phyloP scores from a whole-genome alignment of 73 alveolate genomes.

The Tetrahymena malaccensis region DNA sequence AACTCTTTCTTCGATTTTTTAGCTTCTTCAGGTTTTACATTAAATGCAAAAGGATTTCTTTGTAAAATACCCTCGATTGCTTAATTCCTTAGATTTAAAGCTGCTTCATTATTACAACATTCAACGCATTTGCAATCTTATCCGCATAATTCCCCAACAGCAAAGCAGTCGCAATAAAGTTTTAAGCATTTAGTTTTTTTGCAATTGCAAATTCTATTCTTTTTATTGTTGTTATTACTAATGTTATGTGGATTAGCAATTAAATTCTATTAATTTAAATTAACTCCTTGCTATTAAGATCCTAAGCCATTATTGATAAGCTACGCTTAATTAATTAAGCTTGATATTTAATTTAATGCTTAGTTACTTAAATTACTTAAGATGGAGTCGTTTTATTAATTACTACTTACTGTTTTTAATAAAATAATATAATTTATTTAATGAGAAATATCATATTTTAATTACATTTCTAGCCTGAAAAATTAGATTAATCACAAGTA shows the following conservation, averaged over 20 bases:
- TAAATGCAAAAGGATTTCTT: constrained; percentile 51
- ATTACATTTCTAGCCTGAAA: background rate
- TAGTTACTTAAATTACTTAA: background rate
- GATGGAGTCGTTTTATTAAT: background rate
- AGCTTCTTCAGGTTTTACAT: constrained; percentile 1
- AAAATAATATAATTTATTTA: no score
- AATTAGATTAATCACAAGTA: background rate
- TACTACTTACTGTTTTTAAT: background rate
- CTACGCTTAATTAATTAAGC: background rate
- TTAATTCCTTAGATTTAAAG: constrained; percentile 10
- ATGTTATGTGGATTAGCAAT: background rate
- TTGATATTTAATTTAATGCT: background rate
- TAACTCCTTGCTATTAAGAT: background rate
- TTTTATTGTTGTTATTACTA: background rate
- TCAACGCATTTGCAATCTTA: constrained; percentile 9
- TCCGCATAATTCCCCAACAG: constrained; percentile 17
- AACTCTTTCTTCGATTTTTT: constrained; percentile 49
- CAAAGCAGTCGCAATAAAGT: constrained; percentile 31
- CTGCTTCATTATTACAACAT: constrained; percentile 14
- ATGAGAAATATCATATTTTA: no score
- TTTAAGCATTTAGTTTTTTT: constrained; percentile 25
- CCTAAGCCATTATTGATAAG: no score
- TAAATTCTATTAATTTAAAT: background rate
- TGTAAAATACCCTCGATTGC: constrained; percentile 43
- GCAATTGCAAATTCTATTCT: constrained; percentile 11